Evolutionary conservation across 768 basidiomycete genomes (phyloP).

Genomic region (Trametes coccinea): DNA sequence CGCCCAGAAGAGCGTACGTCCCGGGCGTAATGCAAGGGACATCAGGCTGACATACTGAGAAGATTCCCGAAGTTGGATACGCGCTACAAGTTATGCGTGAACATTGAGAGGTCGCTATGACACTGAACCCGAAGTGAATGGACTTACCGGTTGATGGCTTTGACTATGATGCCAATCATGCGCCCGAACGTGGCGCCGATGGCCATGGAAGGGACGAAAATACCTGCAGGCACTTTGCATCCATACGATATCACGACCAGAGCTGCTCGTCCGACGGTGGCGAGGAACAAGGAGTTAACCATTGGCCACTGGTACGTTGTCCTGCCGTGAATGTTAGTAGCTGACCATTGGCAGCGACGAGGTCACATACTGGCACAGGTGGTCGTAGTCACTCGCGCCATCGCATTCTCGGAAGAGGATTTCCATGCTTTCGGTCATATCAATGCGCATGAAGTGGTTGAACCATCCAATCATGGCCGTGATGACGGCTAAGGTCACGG

Average conservation of each 20-base stretch:
- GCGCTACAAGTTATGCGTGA: conserved; percentile 48
- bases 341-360: neutral
- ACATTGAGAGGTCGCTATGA: neutral
- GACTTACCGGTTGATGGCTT: conserved; percentile 80
- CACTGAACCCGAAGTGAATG: neutral
- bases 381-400: conserved; percentile 86
- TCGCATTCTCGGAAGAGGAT: conserved; percentile 96
- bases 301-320: conserved; percentile 92
- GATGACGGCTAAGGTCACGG: conserved; percentile 79
- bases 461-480: conserved; percentile 93
- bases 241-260: conserved; percentile 94
- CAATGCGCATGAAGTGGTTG: conserved; percentile 92
- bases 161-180: conserved; percentile 96
- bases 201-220: conserved; percentile 99
- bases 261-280: conserved; percentile 83
- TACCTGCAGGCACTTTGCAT: conserved; percentile 94
- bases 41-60: conserved; percentile 88
- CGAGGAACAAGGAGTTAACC: conserved; percentile 88
- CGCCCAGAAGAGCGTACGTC: conserved; percentile 96
- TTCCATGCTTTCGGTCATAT: conserved; percentile 97
- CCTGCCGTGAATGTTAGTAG: conserved; percentile 41
- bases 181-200: conserved; percentile 96
- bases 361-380: conserved; percentile 87
- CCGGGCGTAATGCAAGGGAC: conserved; percentile 97
- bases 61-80: conserved; percentile 82